Evolutionary conservation across 2,329 filamentous ascomycete genomes (phyloP).

Genomic region (Talaromyces sp.): DNA sequence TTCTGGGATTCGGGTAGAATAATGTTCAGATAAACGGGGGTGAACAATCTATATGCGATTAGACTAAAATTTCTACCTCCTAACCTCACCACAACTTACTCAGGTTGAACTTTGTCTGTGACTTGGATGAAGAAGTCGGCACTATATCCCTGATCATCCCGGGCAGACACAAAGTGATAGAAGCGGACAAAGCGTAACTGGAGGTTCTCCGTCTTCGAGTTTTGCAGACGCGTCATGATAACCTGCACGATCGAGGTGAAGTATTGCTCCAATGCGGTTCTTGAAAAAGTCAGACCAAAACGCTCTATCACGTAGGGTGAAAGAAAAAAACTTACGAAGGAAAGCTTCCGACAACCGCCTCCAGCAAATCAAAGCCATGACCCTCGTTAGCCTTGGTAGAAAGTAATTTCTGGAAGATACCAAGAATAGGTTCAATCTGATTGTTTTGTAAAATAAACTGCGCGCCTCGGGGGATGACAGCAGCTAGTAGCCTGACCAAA

Average conservation of each 20-base stretch:
- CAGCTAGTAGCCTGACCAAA: conserved; percentile 75
- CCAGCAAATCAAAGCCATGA: conserved; percentile 85
- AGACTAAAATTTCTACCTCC: neutral
- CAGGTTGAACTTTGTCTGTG: conserved; percentile 73
- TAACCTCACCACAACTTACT: conserved; percentile 39
- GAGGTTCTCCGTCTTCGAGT: conserved; percentile 76
- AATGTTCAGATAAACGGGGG: conserved; percentile 77
- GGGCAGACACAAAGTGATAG: conserved; percentile 85
- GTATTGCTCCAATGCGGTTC: conserved; percentile 65
- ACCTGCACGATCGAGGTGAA: conserved; percentile 76
- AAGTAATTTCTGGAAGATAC: conserved; percentile 90
- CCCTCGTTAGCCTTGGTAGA: conserved; percentile 77
- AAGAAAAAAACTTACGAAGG: conserved; percentile 54
- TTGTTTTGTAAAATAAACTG: conserved; percentile 70
- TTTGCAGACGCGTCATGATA: conserved; percentile 68
- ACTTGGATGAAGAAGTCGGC: conserved; percentile 86
- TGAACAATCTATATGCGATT: conserved; percentile 58
- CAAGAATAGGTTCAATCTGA: conserved; percentile 82
- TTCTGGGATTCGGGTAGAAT: conserved; percentile 87
- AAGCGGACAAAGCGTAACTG: conserved; percentile 86
- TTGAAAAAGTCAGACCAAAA: conserved; percentile 28
- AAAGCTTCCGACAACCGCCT: conserved; percentile 70
- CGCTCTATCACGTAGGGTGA: neutral
- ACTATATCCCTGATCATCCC: conserved; percentile 75
- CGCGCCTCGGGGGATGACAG: conserved; percentile 74